Conservation (phyloP, 2,329 filamentous ascomycete species). For the Leptographium wingfieldii region DNA sequence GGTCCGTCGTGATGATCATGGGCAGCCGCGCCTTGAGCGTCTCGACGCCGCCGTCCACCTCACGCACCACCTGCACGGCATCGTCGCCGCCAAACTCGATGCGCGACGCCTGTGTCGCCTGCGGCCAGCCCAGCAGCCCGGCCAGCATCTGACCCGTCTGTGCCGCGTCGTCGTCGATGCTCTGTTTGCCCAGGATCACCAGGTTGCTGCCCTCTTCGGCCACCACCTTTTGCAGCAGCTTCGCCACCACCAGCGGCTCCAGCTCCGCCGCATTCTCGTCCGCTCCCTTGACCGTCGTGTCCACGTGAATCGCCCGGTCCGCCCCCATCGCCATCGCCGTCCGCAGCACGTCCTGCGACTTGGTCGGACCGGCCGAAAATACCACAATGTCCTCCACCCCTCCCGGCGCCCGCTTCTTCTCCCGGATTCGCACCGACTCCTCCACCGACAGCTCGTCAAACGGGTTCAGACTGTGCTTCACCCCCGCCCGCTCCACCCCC, state of each 20-base stretch:
- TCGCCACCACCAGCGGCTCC: slow-evolving; percentile 86
- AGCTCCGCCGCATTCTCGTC: slow-evolving; percentile 63
- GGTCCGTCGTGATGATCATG: slow-evolving; percentile 87
- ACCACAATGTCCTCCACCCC: slow-evolving; percentile 87
- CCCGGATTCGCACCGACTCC: slow-evolving; percentile 87
- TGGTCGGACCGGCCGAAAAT: slow-evolving; percentile 76
- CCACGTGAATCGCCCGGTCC: slow-evolving; percentile 81
- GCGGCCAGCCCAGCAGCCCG: slow-evolving; percentile 79
- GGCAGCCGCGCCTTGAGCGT: slow-evolving; percentile 77
- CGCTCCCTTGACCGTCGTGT: slow-evolving; percentile 48
- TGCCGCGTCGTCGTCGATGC: slow-evolving; percentile 88
- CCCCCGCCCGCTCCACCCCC: slow-evolving; percentile 78
- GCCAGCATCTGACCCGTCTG: slow-evolving; percentile 99
- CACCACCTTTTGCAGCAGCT: slow-evolving; percentile 70
- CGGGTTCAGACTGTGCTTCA: slow-evolving; percentile 98
- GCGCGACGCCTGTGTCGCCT: slow-evolving; percentile 86
- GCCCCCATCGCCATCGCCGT: slow-evolving; percentile 99
- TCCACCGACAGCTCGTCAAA: slow-evolving; percentile 98
- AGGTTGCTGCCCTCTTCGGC: slow-evolving; percentile 80
- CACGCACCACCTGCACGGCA: slow-evolving; percentile 64
- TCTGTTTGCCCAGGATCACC: slow-evolving; percentile 92
- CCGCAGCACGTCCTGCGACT: slow-evolving; percentile 76
- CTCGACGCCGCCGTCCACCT: slow-evolving; percentile 93
- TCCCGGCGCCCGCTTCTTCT: slow-evolving; percentile 59
- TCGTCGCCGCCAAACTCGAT: slow-evolving; percentile 64